phyloP scores from a whole-genome alignment of 345 rosid genomes.

The Salix koriyanagi region DNA sequence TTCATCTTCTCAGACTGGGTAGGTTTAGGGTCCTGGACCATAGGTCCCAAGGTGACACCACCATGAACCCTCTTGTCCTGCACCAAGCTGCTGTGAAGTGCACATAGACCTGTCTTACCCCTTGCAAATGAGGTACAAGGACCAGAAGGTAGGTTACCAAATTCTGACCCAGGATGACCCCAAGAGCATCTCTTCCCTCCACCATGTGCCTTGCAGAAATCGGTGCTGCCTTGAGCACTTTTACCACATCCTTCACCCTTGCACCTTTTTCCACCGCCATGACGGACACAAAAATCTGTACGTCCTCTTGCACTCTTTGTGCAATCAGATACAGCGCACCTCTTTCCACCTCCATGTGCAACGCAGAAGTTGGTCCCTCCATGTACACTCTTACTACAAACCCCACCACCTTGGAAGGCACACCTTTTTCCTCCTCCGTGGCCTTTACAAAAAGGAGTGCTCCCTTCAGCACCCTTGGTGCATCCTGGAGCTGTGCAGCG shows the following conservation, averaged over 20 bases:
- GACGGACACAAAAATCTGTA: constrained; percentile 88
- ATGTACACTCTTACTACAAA: constrained; percentile 91
- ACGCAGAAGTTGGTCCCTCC: constrained; percentile 98
- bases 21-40: constrained; percentile 46
- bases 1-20: constrained; percentile 49
- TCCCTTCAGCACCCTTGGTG: constrained; percentile 97
- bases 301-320: constrained; percentile 98
- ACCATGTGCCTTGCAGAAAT: constrained; percentile 96
- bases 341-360: constrained; percentile 96
- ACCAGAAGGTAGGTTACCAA: constrained; percentile 44
- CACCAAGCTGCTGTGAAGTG: constrained; percentile 67
- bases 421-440: constrained; percentile 99
- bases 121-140: constrained; percentile 87
- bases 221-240: constrained; percentile 97
- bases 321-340: constrained; percentile 81
- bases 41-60: constrained; percentile 54
- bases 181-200: constrained; percentile 95
- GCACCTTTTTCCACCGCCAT: constrained; percentile 99
- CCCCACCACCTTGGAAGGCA: constrained; percentile 69
- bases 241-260: constrained; percentile 79
- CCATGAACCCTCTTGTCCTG: constrained; percentile 88
- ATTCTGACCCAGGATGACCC: constrained; percentile 82
- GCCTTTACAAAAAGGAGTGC: constrained; percentile 93
- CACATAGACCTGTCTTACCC: constrained; percentile 88
- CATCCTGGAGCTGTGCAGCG: constrained; percentile 75